Evolutionary conservation across 208 protist species (phyloP).

Genomic region (Leishmania turanica): DNA sequence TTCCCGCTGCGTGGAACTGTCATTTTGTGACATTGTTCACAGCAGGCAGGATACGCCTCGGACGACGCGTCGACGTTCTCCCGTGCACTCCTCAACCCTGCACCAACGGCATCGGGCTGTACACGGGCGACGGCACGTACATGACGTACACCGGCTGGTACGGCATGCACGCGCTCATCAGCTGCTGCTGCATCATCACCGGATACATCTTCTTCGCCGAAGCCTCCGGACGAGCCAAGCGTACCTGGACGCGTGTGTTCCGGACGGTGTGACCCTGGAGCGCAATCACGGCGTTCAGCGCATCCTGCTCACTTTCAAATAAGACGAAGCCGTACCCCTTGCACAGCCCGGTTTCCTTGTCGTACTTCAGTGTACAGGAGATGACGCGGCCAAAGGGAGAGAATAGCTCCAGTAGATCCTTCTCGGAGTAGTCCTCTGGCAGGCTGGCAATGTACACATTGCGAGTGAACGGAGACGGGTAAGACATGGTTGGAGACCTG

Average conservation of each 20-base stretch:
- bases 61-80: neutral
- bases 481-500: constrained; percentile 41
- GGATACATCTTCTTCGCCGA: constrained; percentile 78
- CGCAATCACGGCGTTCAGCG: constrained; percentile 59
- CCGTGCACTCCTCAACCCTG: constrained; percentile 19
- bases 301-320: constrained; percentile 67
- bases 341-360: constrained; percentile 60
- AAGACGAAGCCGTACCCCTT: constrained; percentile 90
- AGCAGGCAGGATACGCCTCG: neutral
- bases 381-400: constrained; percentile 66
- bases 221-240: constrained; percentile 74
- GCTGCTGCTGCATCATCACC: constrained; percentile 62
- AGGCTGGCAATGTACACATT: constrained; percentile 91
- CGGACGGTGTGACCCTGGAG: constrained; percentile 66
- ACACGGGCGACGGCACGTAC: constrained; percentile 41
- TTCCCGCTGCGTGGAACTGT: neutral
- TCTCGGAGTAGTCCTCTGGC: constrained; percentile 70
- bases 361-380: constrained; percentile 72
- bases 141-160: constrained; percentile 56
- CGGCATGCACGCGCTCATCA: constrained; percentile 38
- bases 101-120: constrained; percentile 25
- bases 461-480: constrained; percentile 56
- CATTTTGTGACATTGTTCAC: constrained; percentile 12
- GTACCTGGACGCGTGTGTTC: constrained; percentile 81
- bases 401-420: constrained; percentile 73